Percentiles rank a stretch among this genome's conserved stretches.
Evolutionary conservation across 306 rosid species (phyloP).

Genomic region (Acacia confusa): DNA sequence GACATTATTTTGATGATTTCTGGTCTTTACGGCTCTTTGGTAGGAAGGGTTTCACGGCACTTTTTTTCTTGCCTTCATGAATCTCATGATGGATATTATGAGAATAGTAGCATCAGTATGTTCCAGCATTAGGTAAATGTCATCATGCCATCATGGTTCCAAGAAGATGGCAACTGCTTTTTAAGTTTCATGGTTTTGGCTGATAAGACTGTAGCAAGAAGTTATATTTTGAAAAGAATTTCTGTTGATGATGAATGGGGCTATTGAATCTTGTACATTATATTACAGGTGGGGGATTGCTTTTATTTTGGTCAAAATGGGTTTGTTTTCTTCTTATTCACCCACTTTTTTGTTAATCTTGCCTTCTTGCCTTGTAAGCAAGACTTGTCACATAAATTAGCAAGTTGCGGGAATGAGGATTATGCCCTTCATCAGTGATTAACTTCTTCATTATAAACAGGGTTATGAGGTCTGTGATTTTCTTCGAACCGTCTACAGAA

Average conservation of each 20-base stretch:
- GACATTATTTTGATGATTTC: too few relatives aligned
- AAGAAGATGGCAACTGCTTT: too few relatives aligned
- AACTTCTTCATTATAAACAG: not conserved
- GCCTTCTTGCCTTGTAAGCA: slow-evolving; percentile 38
- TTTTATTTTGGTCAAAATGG: too few relatives aligned
- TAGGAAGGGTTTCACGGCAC: too few relatives aligned
- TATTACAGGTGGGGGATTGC: too few relatives aligned
- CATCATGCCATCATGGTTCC: too few relatives aligned
- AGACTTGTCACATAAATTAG: slow-evolving; percentile 2
- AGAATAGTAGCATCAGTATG: too few relatives aligned
- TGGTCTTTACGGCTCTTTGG: too few relatives aligned
- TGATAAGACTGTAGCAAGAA: not conserved
- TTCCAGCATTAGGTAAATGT: too few relatives aligned
- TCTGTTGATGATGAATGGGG: not conserved
- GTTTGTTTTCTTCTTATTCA: not conserved
- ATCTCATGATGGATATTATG: too few relatives aligned
- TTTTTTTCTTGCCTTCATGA: too few relatives aligned
- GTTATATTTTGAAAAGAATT: not conserved
- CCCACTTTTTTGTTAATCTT: slow-evolving; percentile 15
- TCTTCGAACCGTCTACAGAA: not conserved
- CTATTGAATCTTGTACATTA: not conserved
- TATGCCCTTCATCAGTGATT: not conserved
- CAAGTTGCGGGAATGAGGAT: slow-evolving; percentile 2
- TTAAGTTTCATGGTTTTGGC: not conserved
- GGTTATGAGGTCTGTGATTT: too few relatives aligned